Evolutionary conservation across 2,329 filamentous ascomycete genomes (phyloP).

Genomic region (Mycosphaerella sp.): DNA sequence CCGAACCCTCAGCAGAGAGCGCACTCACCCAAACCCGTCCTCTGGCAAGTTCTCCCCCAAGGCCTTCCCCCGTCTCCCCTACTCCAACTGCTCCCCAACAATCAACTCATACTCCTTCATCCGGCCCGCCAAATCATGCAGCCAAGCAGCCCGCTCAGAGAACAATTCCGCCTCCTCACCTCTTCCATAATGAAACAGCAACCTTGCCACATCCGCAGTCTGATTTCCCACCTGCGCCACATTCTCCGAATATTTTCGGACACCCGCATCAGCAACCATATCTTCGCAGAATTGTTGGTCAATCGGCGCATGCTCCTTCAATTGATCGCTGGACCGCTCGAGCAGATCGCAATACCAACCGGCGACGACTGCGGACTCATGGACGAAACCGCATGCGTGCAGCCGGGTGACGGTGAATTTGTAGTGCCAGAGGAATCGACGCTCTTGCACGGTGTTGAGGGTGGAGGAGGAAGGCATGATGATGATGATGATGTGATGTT

Average conservation of each 20-base stretch:
- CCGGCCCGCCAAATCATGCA: conserved; percentile 8
- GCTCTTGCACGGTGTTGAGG: conserved; percentile 10
- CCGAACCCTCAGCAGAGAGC: too few relatives aligned
- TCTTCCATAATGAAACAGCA: conserved; percentile 16
- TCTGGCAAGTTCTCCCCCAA: too few relatives aligned
- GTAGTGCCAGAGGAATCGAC: conserved; percentile 8
- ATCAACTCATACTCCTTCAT: neutral
- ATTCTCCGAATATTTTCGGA: neutral
- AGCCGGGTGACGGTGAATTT: conserved; percentile 10
- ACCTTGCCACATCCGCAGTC: conserved; percentile 9
- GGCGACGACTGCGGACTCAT: neutral
- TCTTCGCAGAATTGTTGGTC: conserved; percentile 1
- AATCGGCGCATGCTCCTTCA: neutral
- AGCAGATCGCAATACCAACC: conserved; percentile 6
- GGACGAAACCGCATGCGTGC: neutral
- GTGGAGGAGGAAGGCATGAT: conserved; percentile 17
- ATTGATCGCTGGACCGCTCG: conserved; percentile 1
- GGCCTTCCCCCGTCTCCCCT: neutral
- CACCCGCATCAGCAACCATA: neutral
- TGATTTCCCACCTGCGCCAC: conserved; percentile 6
- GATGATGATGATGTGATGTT: neutral
- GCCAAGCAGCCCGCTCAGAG: conserved; percentile 14
- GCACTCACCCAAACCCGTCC: too few relatives aligned
- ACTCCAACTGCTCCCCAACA: conserved; percentile 2
- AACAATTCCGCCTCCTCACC: conserved; percentile 12